Evolutionary conservation across 495 filamentous ascomycete species (phyloP).

Genomic region (Daldinia vernicosa): DNA sequence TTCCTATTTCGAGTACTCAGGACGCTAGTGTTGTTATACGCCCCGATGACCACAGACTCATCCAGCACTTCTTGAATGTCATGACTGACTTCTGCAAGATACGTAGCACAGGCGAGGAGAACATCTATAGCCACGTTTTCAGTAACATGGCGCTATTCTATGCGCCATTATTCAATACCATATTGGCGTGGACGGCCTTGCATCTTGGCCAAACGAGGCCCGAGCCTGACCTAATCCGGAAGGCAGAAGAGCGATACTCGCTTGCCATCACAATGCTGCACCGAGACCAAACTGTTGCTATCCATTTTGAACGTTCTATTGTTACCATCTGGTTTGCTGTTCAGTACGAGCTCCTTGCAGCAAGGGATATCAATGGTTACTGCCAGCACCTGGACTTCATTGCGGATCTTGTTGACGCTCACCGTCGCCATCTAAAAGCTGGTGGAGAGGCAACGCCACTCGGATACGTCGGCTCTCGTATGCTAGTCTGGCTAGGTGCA

Average conservation of each 20-base stretch:
- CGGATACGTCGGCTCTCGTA: conserved; percentile 25
- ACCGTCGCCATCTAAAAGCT: conserved; percentile 20
- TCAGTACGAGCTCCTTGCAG: conserved; percentile 27
- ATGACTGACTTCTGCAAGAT: conserved; percentile 33
- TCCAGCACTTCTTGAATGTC: conserved; percentile 33
- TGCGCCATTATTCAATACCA: conserved; percentile 24
- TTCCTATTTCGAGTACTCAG: conserved; percentile 4
- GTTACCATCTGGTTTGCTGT: conserved; percentile 34
- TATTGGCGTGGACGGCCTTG: conserved; percentile 31
- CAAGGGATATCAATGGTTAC: conserved; percentile 17
- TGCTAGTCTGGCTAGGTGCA: conserved; percentile 33
- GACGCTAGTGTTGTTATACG: conserved; percentile 22
- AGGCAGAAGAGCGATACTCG: conserved; percentile 24
- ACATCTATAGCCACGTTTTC: conserved; percentile 31
- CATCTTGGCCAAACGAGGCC: conserved; percentile 25
- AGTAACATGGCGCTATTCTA: conserved; percentile 33
- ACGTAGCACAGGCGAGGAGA: conserved; percentile 27
- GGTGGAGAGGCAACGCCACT: conserved; percentile 29
- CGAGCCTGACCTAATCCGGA: conserved; percentile 25
- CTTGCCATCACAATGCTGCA: conserved; percentile 17
- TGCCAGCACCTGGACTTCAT: conserved; percentile 30
- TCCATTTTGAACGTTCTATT: conserved; percentile 31
- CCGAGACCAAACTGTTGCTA: conserved; percentile 23
- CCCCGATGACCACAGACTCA: conserved; percentile 24
- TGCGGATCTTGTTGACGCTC: conserved; percentile 30